These are phyloP conservation scores for Anthoceros angustus DNA, from an alignment of 225 moss, liverwort and hornwort species.

Conservation along the genomic window DNA sequence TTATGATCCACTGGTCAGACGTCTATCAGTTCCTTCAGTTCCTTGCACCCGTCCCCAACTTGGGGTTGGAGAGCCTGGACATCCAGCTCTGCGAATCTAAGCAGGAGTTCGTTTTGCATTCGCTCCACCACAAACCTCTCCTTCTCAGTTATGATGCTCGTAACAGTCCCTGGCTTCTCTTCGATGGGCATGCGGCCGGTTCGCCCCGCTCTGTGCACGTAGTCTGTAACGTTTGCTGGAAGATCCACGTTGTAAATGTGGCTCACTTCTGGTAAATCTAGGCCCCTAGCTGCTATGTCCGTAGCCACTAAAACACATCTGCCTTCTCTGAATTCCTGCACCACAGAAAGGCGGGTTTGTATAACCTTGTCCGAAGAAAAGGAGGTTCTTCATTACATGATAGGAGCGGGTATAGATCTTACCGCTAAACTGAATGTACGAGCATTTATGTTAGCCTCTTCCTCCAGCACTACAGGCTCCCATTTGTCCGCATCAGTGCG, in stretches of 20 bases:
- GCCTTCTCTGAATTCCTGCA: conserved; percentile 81
- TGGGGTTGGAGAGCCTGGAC: no score
- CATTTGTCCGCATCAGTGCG: conserved; percentile 28
- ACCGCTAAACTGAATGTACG: conserved; percentile 68
- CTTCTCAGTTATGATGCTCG: conserved; percentile 64
- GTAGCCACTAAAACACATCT: conserved; percentile 80
- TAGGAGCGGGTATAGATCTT: conserved; percentile 6
- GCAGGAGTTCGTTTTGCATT: conserved; percentile 58
- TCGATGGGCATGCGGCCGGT: conserved; percentile 79
- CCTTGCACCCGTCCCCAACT: no score
- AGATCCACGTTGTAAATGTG: conserved; percentile 86
- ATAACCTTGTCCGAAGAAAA: neutral
- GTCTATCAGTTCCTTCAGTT: no score
- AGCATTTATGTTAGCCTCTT: conserved; percentile 81
- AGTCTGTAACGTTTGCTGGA: conserved; percentile 67
- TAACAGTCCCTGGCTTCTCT: conserved; percentile 63
- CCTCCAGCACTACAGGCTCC: conserved; percentile 76
- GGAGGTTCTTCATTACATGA: neutral
- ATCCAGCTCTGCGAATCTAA: conserved; percentile 30
- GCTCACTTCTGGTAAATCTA: conserved; percentile 83
- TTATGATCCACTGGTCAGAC: no score
- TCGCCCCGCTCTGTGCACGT: conserved; percentile 79
- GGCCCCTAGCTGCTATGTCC: conserved; percentile 78
- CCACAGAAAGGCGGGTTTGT: neutral
- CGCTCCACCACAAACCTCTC: conserved; percentile 73